phyloP scores from a whole-genome alignment of 805 yeast genomes.

The Ogataea kodamae region DNA sequence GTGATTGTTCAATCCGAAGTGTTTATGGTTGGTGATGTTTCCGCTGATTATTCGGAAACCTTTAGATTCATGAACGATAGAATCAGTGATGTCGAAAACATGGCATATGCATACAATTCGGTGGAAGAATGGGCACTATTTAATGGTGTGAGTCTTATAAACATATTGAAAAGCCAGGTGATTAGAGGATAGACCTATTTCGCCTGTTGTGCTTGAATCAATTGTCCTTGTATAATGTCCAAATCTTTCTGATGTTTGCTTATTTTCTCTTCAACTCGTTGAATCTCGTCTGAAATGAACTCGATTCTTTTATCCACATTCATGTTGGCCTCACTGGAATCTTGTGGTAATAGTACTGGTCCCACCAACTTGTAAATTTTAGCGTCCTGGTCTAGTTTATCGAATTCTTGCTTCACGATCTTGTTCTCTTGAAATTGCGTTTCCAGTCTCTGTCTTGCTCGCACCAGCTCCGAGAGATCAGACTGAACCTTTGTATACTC shows the following conservation, averaged over 20 bases:
- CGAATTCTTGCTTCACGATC: constrained; percentile 82
- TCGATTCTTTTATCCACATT: constrained; percentile 89
- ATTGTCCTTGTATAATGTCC: constrained; percentile 55
- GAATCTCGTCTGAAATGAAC: constrained; percentile 76
- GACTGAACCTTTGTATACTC: constrained; percentile 27
- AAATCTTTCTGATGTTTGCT: constrained; percentile 50
- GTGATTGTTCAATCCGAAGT: constrained; percentile 74
- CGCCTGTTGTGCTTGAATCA: constrained; percentile 21
- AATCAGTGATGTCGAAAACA: constrained; percentile 46
- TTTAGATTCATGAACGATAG: constrained; percentile 59
- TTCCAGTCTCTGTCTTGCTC: constrained; percentile 81
- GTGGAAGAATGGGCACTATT: constrained; percentile 77
- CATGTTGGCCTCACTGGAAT: constrained; percentile 70
- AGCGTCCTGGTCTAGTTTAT: constrained; percentile 51
- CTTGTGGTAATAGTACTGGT: constrained; percentile 89
- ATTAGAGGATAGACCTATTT: constrained; percentile 27
- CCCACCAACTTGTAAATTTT: constrained; percentile 89
- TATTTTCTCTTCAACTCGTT: constrained; percentile 70
- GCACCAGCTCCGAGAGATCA: constrained; percentile 46
- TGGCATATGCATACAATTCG: constrained; percentile 60
- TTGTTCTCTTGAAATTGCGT: constrained; percentile 93
- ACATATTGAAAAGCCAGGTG: constrained; percentile 67
- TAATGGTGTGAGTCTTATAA: constrained; percentile 58
- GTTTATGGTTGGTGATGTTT: constrained; percentile 73
- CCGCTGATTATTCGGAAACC: constrained; percentile 54